phyloP scores from a whole-genome alignment of 768 basidiomycete genomes.

The Sporobolomyces phaffii region DNA sequence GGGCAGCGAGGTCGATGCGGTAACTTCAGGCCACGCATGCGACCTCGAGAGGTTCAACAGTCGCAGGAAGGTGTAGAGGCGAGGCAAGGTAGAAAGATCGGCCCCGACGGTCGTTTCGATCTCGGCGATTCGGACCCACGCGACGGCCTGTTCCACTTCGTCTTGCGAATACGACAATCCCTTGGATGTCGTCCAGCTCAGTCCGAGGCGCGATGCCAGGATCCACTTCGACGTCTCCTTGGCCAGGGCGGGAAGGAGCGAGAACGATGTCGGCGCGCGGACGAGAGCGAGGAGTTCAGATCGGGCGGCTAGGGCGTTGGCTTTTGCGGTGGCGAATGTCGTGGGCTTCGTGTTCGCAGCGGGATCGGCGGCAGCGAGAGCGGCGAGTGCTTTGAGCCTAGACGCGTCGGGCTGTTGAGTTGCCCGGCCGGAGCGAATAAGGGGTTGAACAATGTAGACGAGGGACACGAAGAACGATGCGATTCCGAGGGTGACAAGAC shows the following conservation, averaged over 20 bases:
- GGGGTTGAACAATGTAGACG: constrained; percentile 24
- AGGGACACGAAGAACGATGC: constrained; percentile 17
- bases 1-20: constrained; percentile 16
- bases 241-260: neutral
- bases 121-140: constrained; percentile 31
- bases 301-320: constrained; percentile 11
- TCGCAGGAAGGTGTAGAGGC: constrained; percentile 35
- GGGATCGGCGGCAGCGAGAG: constrained; percentile 18
- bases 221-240: constrained; percentile 16
- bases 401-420: no score
- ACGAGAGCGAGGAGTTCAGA: constrained; percentile 23
- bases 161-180: neutral
- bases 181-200: neutral
- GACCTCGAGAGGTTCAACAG: constrained; percentile 35
- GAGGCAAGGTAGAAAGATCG: constrained; percentile 6
- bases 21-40: constrained; percentile 28
- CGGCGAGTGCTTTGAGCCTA: constrained; percentile 8
- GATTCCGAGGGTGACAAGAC: constrained; percentile 35
- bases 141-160: constrained; percentile 20
- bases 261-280: constrained; percentile 1
- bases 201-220: neutral
- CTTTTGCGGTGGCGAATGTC: neutral
- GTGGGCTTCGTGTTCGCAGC: neutral
- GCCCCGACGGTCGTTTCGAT: constrained; percentile 33
- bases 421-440: neutral